phyloP scores from a whole-genome alignment of 1,284 basidiomycete species.

The Cronartium ribicola region DNA sequence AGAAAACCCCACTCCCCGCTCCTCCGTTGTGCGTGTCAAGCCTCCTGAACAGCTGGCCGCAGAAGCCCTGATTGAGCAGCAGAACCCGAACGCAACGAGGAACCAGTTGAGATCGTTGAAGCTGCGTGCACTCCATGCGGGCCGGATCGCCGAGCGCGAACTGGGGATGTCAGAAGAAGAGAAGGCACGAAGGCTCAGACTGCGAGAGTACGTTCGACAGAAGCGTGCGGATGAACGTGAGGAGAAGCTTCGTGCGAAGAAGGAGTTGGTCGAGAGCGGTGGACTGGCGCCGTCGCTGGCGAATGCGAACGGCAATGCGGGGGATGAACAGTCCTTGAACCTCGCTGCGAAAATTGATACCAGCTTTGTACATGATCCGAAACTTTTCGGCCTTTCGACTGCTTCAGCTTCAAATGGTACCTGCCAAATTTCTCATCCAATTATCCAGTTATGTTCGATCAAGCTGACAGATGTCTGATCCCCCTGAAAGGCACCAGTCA shows the following conservation, averaged over 20 bases:
- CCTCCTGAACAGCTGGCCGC: conserved; percentile 25
- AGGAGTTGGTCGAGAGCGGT: too few species aligned
- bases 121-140: conserved; percentile 34
- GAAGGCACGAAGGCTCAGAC: conserved; percentile 15
- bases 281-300: neutral
- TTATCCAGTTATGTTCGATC: neutral
- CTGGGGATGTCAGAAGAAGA: conserved; percentile 34
- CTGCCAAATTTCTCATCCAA: neutral
- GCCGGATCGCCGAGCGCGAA: conserved; percentile 33
- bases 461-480: neutral
- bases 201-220: conserved; percentile 34
- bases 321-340: too few species aligned
- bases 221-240: conserved; percentile 23
- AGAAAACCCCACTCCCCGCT: neutral
- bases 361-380: neutral
- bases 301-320: neutral
- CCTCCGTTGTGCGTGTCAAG: conserved; percentile 15
- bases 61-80: conserved; percentile 35
- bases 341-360: too few species aligned
- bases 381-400: neutral
- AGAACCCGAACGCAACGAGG: conserved; percentile 36
- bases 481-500: neutral
- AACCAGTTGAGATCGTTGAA: conserved; percentile 33
- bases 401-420: neutral
- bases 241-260: conserved; percentile 3